These are phyloP conservation scores for Cunninghamia lanceolata DNA, from an alignment of 75 land plant genomes.

Conservation along the genomic window DNA sequence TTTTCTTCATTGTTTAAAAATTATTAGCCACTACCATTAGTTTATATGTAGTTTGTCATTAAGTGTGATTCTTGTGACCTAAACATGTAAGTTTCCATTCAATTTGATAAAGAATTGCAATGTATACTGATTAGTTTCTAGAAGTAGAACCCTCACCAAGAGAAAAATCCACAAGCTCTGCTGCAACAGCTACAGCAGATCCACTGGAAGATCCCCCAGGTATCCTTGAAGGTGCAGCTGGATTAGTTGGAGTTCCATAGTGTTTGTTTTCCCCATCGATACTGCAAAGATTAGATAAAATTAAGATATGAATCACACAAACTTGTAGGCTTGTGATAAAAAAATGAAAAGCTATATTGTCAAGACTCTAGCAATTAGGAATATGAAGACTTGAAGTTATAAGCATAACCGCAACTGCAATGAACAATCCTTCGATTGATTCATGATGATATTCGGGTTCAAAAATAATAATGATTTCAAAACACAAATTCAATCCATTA, in stretches of 20 bases:
- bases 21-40: background rate
- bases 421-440: background rate
- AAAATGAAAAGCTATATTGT: background rate
- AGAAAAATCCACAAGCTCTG: conserved; percentile 80
- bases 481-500: background rate
- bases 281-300: conserved; percentile 25
- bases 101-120: background rate
- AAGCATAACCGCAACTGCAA: background rate
- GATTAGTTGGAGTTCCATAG: conserved; percentile 84
- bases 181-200: conserved; percentile 92
- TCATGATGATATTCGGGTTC: background rate
- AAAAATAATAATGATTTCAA: background rate
- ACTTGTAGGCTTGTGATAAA: background rate
- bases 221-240: conserved; percentile 46
- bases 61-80: background rate
- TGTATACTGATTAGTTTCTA: background rate
- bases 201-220: conserved; percentile 98
- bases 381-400: background rate
- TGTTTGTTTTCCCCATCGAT: conserved; percentile 65
- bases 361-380: background rate
- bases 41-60: background rate
- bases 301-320: background rate
- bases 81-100: background rate
- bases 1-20: background rate
- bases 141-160: conserved; percentile 51